These are phyloP conservation scores for Komagataella mondaviorum DNA, from an alignment of 805 yeast genomes.

Conservation along the genomic window DNA sequence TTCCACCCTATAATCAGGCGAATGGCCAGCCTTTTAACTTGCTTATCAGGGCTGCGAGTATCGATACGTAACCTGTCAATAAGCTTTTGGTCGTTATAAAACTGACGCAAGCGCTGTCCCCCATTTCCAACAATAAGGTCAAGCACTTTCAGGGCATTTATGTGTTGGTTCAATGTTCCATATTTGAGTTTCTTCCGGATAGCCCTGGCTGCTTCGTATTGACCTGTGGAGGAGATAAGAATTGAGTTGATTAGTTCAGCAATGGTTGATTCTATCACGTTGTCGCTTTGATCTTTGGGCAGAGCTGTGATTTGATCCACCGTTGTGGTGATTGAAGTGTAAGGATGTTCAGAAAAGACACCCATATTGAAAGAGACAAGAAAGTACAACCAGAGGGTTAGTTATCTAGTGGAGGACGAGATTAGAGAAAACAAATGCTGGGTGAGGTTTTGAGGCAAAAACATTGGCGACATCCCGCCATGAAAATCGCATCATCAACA, in stretches of 20 bases:
- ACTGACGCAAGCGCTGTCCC: conserved; percentile 22
- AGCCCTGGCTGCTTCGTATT: conserved; percentile 82
- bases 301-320: conserved; percentile 33
- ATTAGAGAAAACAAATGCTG: no score
- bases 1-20: conserved; percentile 58
- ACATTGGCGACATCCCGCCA: not conserved
- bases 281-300: conserved; percentile 28
- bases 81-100: conserved; percentile 60
- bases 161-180: conserved; percentile 54
- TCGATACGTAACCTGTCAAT: conserved; percentile 42
- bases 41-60: conserved; percentile 23
- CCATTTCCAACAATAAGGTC: conserved; percentile 51
- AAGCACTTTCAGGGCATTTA: conserved; percentile 44
- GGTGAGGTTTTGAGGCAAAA: not conserved
- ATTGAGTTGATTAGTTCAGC: conserved; percentile 46
- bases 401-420: not conserved
- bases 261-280: conserved; percentile 26
- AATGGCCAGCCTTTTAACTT: conserved; percentile 32
- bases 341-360: conserved; percentile 43
- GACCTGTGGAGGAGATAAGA: conserved; percentile 22
- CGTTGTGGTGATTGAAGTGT: conserved; percentile 56
- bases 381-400: not conserved
- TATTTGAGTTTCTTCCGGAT: conserved; percentile 80
- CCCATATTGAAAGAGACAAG: conserved; percentile 25
- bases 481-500: not conserved